Evolutionary conservation across 495 filamentous ascomycete species (phyloP), one percentile per base, ranked within the genome.

Genomic region (Annulohypoxylon maeteangense): DNA sequence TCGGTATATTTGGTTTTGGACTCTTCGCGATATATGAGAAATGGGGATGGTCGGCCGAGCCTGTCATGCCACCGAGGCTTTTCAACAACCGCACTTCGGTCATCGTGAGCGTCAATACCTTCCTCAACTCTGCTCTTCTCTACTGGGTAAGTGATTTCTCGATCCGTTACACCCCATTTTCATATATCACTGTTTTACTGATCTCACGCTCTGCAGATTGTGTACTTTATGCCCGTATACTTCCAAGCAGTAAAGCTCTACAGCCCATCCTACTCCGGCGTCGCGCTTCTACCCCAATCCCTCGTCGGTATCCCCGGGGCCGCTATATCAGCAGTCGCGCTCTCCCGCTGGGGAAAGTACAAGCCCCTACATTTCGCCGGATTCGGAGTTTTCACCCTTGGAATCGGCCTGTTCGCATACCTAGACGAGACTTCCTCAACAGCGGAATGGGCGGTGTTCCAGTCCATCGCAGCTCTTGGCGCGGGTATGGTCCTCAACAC

Each of bases 181-280:
- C 20, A 3, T 27, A 11, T 4, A 50, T 10, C 8, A 11, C 1
- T 10, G 0, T 48, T 48, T 48, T 18, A 20, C 16, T 55, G 22
- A 55, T 7, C 0, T 3, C 3, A 11, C 3, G 31, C 2, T 1
- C 16, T 16, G 1, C n/a, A 55, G 27, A 36, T 74, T 25, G 50
- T 74, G 16, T 85, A 80, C 69, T 86, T 84, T 61, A 47, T 87
- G 0, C 81, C 83, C 0, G 74, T 87, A 0, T 86, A 85, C 65
- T 86, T 86, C 78, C 81, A 86, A 45, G 72, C 70, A 0, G 81
- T 85, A 0, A 65, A 72, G 0, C 65, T 68, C 1, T 55, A 58
- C 1, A 71, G 70, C 2, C 72, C 79, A 0, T 42, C 51, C 8
- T 68, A 62, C 11, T 70, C 83, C 0, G 85, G 83, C 1, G 68